Base-by-base conservation (phyloP, 2,329 filamentous ascomycete genomes). In the Nectriaceae sp. region DNA sequence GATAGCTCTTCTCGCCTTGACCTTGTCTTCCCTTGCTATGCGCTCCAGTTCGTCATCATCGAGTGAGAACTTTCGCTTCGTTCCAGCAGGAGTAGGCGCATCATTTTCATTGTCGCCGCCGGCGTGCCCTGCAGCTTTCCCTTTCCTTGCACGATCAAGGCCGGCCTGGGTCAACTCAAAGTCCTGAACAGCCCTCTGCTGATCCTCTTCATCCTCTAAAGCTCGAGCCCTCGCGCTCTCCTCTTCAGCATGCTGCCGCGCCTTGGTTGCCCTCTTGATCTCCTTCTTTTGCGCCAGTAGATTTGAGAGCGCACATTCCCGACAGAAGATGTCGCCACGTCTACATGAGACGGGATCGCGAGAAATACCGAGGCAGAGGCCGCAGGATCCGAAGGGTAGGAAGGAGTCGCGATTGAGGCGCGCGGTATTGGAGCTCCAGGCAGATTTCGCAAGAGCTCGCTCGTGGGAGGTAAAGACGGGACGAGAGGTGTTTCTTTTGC, bases 401-500 rank as follows among this genome's bases (percentile, higher is more conserved):
- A 96, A 97, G 47, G 89, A 94, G 66, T 97, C 94, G 64, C 93
- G 88, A 19, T 82, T 85, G 26, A 97, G 84, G 44, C 90, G 88
- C n/a, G 91, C 90, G 43, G 87, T 84, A 57, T 87, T 89, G 8
- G 87, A 83, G 59, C 87, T 84, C 91, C 94, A 97, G 59, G 85
- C 84, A 16, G 83, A 81, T 63, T 91, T 90, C 51, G 96, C 87
- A 42, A 93, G 82, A 43, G 82, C 81, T 57, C 94, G 87, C 74
- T 97, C 94, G 73, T 97, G 85, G 20, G 90, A 86, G 26, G 94
- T 97, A 77, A 97, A 97, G 71, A 97, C 91, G 36, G 91, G 86
- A 38, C 93, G 85, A 38, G 90, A 93, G 38, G 91, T 96, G 73
- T 97, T 96, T 61, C 90, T 84, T 75, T 96, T 96, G 65, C 82